Evolutionary conservation across 441 rosid species (phyloP).

Genomic region (Kokia cookei): DNA sequence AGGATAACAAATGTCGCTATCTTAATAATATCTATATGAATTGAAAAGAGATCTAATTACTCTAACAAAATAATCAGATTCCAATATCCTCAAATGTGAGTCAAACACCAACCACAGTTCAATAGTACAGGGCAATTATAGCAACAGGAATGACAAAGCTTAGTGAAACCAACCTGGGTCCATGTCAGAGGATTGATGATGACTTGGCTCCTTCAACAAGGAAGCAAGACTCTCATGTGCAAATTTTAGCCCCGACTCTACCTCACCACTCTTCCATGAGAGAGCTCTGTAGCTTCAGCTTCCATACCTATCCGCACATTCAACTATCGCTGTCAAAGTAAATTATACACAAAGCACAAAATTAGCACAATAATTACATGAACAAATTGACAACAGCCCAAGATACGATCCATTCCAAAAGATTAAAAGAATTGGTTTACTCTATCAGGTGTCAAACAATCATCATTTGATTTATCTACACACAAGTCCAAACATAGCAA

Average conservation of each 20-base stretch:
- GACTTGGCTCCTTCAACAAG: not conserved
- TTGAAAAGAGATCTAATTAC: not conserved
- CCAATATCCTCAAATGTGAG: not conserved
- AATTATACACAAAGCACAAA: not conserved
- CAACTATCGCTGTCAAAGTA: not conserved
- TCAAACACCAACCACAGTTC: not conserved
- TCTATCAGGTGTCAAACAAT: not conserved
- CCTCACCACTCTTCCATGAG: not conserved
- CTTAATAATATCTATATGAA: not conserved
- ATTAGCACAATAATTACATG: not conserved
- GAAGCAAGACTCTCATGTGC: not conserved
- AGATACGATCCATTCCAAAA: not conserved
- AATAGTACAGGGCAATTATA: not conserved
- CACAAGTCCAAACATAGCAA: not conserved
- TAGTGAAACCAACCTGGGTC: not conserved
- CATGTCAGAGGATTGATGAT: not conserved
- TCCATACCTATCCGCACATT: not conserved
- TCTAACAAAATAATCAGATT: too few species aligned
- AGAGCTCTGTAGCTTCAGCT: not conserved
- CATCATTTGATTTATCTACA: not conserved
- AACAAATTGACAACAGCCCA: not conserved
- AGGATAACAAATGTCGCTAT: not conserved
- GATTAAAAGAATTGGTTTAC: not conserved
- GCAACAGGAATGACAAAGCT: not conserved
- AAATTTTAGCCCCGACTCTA: not conserved